Percentiles rank a stretch among this genome's conserved stretches.
These are phyloP conservation scores for Brachypodium distachyon DNA, from an alignment of 202 grass and related monocot genomes.

Conservation along the genomic window DNA sequence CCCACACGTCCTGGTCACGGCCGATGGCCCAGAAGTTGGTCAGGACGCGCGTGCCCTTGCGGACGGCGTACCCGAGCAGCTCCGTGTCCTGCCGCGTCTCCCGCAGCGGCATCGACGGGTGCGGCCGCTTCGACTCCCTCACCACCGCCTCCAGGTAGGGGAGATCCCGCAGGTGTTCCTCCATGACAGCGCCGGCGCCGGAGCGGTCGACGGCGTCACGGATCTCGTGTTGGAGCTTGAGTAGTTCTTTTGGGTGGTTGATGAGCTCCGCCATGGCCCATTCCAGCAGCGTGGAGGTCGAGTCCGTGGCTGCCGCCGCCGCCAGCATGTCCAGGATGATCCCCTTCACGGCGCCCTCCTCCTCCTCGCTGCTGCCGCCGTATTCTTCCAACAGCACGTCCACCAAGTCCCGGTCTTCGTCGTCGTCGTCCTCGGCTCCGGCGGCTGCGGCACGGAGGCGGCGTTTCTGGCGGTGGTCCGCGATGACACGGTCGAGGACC, in stretches of 20 bases:
- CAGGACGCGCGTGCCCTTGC: conserved; percentile 8
- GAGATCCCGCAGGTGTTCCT: conserved; percentile 8
- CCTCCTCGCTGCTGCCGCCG: neutral
- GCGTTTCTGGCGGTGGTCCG: neutral
- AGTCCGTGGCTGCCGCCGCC: conserved; percentile 23
- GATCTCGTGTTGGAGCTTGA: conserved; percentile 27
- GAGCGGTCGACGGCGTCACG: neutral
- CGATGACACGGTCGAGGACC: neutral
- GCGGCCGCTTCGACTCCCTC: conserved; percentile 46
- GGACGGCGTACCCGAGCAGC: conserved; percentile 14
- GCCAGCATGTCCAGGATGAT: conserved; percentile 30
- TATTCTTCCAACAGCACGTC: neutral
- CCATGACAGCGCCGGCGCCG: neutral
- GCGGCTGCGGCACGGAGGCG: neutral
- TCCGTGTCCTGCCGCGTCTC: conserved; percentile 27
- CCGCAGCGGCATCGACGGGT: conserved; percentile 18
- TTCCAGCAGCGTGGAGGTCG: conserved; percentile 4
- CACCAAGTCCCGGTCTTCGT: neutral
- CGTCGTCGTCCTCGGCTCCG: neutral
- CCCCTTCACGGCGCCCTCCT: neutral
- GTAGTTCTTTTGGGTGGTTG: conserved; percentile 31
- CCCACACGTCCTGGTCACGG: neutral
- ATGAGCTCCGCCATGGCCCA: conserved; percentile 50
- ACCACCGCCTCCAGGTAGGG: conserved; percentile 18
- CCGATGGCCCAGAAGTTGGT: conserved; percentile 27